Evolutionary conservation across 208 protist genomes (phyloP), one percentile per base, ranked within the genome.

Genomic region (Hexamita inflata): DNA sequence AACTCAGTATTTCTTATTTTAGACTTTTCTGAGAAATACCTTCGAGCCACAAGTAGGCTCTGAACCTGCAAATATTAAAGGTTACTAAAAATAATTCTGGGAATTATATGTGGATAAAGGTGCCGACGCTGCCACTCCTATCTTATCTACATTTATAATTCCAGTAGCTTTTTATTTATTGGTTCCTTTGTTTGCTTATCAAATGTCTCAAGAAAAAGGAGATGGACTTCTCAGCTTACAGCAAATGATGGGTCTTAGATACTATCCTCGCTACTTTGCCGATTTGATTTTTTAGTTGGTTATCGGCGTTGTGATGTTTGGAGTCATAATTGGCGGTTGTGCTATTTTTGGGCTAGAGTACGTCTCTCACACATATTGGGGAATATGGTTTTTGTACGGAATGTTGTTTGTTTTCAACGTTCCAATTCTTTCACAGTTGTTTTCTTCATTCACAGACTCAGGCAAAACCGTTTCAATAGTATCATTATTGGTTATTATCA

Each of bases 231-330:
- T 70, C n/a, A 15, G 9, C 9, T n/a, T 70, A 24, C 35, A 70
- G 9, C 28, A n/a, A 11, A 70, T 70, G 64, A 70, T 70, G 64
- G 64, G 64, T 4, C 35, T 42, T 7, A 4, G 64, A 45, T 70
- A 70, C n/a, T 42, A n/a, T n/a, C 28, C n/a, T 49, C 11, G 40
- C 4, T 70, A 19, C 11, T 70, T 45, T 49, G 64, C 64, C 32
- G 64, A 70, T 38, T 70, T 57, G 4, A 70, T 34, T 38, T 70
- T 42, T 49, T 9, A 13, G 9, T 45, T 70, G 4, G 15, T 70
- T n/a, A 9, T 70, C n/a, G n/a, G n/a, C n/a, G n/a, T n/a, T n/a
- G n/a, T n/a, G n/a, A n/a, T n/a, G n/a, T n/a, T n/a, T n/a, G n/a
- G n/a, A n/a, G n/a, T n/a, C n/a, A n/a, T n/a, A n/a, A n/a, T n/a